phyloP scores from a whole-genome alignment of 352 stramenopile species.

The Elongisporangium undulatum region DNA sequence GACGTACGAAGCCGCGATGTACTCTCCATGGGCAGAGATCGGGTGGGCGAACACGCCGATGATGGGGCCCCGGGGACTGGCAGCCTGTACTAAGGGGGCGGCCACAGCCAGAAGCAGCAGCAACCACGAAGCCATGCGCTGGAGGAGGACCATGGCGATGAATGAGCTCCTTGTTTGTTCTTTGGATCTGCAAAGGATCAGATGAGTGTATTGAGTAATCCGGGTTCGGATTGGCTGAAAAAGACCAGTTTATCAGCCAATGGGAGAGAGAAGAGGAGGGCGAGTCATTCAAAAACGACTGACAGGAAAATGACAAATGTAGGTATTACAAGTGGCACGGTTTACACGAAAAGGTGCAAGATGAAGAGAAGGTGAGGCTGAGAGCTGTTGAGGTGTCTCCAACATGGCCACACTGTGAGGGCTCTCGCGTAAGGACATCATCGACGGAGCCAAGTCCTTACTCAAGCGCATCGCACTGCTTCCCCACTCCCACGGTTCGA shows the following conservation, averaged over 20 bases:
- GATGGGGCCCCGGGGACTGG: constrained; percentile 26
- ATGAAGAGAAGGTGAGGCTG: no score
- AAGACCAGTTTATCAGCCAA: not conserved
- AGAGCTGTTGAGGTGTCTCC: no score
- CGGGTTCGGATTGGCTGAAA: not conserved
- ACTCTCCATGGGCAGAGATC: constrained; percentile 58
- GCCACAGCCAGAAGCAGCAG: not conserved
- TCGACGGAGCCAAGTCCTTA: constrained; percentile 50
- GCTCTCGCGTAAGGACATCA: constrained; percentile 49
- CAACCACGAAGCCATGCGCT: not conserved
- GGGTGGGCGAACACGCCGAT: constrained; percentile 54
- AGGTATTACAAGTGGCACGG: no score
- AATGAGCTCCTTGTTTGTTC: not conserved
- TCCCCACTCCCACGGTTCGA: constrained; percentile 52
- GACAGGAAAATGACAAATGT: no score
- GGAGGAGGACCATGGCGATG: not conserved
- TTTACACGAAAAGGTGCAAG: no score
- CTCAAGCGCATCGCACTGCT: constrained; percentile 60
- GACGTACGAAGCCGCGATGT: constrained; percentile 76
- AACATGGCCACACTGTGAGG: not conserved
- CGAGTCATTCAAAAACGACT: not conserved
- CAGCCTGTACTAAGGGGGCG: not conserved
- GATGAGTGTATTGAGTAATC: not conserved
- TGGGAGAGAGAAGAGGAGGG: not conserved
- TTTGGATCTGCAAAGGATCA: not conserved